A percentile compares a stretch with the other conserved stretches of the same genome.
These are phyloP conservation scores for Solanum pennellii DNA, from an alignment of 257 asterid genomes.

Conservation along the genomic window DNA sequence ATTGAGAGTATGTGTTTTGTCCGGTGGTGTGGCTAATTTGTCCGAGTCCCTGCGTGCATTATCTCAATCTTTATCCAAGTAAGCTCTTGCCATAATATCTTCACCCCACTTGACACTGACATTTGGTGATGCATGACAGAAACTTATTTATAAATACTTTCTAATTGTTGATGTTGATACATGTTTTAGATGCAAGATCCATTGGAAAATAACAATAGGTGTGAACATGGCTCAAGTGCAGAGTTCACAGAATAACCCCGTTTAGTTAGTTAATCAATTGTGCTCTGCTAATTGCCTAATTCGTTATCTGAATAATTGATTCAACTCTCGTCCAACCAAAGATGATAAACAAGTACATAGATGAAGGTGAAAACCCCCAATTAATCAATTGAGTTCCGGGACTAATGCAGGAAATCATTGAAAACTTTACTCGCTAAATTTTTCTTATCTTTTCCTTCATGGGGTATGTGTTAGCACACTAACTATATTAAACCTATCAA, in stretches of 20 bases:
- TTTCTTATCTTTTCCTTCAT: not conserved
- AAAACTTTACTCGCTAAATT: not conserved
- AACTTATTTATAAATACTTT: not conserved
- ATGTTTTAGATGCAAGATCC: not conserved
- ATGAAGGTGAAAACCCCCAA: not conserved
- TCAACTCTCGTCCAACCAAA: not conserved
- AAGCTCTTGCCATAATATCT: not conserved
- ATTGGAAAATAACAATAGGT: not conserved
- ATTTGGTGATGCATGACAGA: not conserved
- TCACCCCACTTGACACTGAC: not conserved
- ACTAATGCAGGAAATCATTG: not conserved
- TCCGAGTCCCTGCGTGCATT: slow-evolving; percentile 58
- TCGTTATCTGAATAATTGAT: not conserved
- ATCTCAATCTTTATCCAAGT: slow-evolving; percentile 75
- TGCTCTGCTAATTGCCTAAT: not conserved
- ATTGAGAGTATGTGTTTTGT: slow-evolving; percentile 60
- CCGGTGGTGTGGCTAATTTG: slow-evolving; percentile 46
- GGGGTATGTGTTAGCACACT: not conserved
- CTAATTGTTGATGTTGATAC: not conserved
- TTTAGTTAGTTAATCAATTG: not conserved
- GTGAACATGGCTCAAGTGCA: not conserved
- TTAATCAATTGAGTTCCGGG: not conserved
- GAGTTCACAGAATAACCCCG: not conserved
- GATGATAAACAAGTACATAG: not conserved
- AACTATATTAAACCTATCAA: not conserved